phyloP scores from a whole-genome alignment of 352 stramenopile species.

The Thraustochytrium sp. region DNA sequence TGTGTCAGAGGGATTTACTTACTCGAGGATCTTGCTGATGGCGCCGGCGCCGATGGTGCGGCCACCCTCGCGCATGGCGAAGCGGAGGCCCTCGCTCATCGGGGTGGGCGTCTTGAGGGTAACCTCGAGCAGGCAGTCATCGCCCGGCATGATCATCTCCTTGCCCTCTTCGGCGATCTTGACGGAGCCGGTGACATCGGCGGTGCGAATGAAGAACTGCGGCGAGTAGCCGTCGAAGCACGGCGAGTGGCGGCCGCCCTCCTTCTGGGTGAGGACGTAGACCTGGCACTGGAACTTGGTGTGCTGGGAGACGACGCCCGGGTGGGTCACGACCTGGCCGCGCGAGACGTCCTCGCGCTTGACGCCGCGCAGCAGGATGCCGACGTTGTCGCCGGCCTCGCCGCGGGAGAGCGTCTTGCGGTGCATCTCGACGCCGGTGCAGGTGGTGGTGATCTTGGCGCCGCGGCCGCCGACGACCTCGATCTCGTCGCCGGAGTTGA shows the following conservation, averaged over 20 bases:
- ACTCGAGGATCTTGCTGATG: slow-evolving; percentile 79
- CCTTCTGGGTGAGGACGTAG: slow-evolving; percentile 90
- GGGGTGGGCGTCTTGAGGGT: slow-evolving; percentile 84
- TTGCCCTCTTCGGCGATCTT: slow-evolving; percentile 50
- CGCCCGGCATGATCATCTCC: slow-evolving; percentile 92
- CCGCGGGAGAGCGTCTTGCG: slow-evolving; percentile 86
- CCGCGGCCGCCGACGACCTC: slow-evolving; percentile 67
- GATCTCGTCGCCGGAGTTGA: slow-evolving; percentile 77
- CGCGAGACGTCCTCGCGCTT: slow-evolving; percentile 87
- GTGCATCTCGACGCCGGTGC: slow-evolving; percentile 93
- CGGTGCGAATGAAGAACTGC: slow-evolving; percentile 95
- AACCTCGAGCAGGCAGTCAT: slow-evolving; percentile 85
- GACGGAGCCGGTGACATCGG: slow-evolving; percentile 79
- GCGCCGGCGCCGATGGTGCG: slow-evolving; percentile 90
- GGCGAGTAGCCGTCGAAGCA: slow-evolving; percentile 94
- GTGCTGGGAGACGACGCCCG: slow-evolving; percentile 71
- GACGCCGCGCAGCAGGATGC: slow-evolving; percentile 80
- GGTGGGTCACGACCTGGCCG: slow-evolving; percentile 79
- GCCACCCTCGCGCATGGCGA: slow-evolving; percentile 91
- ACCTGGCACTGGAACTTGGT: slow-evolving; percentile 91
- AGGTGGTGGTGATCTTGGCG: slow-evolving; percentile 66
- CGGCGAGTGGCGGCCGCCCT: slow-evolving; percentile 90
- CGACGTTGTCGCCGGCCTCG: slow-evolving; percentile 90
- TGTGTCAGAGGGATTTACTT: slow-evolving; percentile 48
- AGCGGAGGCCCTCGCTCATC: slow-evolving; percentile 83